Base-by-base conservation (phyloP, 1,139 yeast species). In the Diutina sp. region DNA sequence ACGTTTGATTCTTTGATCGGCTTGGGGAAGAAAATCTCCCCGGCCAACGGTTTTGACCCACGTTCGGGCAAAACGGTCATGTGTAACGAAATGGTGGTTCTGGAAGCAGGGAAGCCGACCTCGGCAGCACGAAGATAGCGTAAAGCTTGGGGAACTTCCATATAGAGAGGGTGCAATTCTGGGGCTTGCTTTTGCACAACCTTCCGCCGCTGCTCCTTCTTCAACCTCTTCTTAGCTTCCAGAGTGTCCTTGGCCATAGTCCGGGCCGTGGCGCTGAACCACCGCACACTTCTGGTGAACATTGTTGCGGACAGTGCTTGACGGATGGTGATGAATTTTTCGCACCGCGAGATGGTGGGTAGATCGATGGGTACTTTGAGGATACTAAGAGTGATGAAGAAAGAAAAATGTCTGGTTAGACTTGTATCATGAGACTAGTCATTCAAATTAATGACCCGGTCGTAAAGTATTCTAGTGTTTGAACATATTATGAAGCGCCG, bases 91-190 rank as follows among this genome's bases (percentile, higher is more conserved):
- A 91, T 76, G 46, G 91, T 86, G 38, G 93, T 83, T 62, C 84
- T 83, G 29, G 76, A 71, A 4, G 79, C 73, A 2, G 93, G 83
- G 64, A 87, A 83, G 4, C 98, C 98, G 6, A 90, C 95, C 69
- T 90, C 97, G 4, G 91, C 83, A 0, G 98, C 96, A 61, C 97
- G 78, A 58, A 93, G 68, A 65, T 85, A 90, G 65, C 86, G 79
- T 68, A 90, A 70, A 1, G 97, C 98, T 25, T 73, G 70, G 12
- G 88, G 81, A 12, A 89, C 77, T 54, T 83, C 84, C 86, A 88
- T 83, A 66, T 83, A 86, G 56, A 87, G 72, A 1, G 90, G 89
- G 58, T 78, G 80, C 21, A 67, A 63, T 54, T 68, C 67, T 1
- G 87, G 81, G 1, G 82, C 53, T 11, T 50, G 53, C 16, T 50